phyloP scores from a whole-genome alignment of 1,139 yeast genomes.

The Pneumocystis canis region DNA sequence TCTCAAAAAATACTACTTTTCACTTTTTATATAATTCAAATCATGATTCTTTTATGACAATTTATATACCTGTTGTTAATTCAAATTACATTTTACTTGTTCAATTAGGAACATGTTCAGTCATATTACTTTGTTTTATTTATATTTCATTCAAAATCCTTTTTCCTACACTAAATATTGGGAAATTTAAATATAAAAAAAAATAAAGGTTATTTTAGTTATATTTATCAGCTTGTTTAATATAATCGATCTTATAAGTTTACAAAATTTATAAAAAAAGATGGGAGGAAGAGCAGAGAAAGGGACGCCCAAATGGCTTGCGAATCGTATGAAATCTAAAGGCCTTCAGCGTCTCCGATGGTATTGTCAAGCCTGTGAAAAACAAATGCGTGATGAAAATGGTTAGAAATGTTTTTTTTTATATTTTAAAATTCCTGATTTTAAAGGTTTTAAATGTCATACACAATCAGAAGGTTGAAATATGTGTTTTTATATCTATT shows the following conservation, averaged over 20 bases:
- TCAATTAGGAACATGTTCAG: neutral
- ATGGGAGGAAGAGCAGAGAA: slow-evolving; percentile 36
- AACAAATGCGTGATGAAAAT: slow-evolving; percentile 90
- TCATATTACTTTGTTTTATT: neutral
- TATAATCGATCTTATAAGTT: neutral
- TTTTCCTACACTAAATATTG: neutral
- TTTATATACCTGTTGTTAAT: neutral
- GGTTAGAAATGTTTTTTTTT: slow-evolving; percentile 29
- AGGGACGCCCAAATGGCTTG: slow-evolving; percentile 69
- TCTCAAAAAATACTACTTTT: neutral
- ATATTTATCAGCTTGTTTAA: too few relatives aligned
- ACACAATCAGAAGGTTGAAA: slow-evolving; percentile 46
- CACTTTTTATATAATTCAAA: neutral
- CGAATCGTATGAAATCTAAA: slow-evolving; percentile 63
- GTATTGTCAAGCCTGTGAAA: slow-evolving; percentile 83
- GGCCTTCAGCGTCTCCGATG: slow-evolving; percentile 76
- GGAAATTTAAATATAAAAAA: neutral
- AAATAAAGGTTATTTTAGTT: neutral
- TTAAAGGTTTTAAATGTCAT: slow-evolving; percentile 53
- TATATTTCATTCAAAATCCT: neutral
- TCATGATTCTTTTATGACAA: neutral
- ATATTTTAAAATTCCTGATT: neutral
- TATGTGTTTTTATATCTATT: too few relatives aligned
- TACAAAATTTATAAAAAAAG: neutral
- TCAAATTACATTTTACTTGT: neutral